Percentiles rank a stretch among this genome's conserved stretches.
These are phyloP conservation scores for Panicum miliaceum DNA, from an alignment of 176 grass and related monocot species.

Conservation along the genomic window DNA sequence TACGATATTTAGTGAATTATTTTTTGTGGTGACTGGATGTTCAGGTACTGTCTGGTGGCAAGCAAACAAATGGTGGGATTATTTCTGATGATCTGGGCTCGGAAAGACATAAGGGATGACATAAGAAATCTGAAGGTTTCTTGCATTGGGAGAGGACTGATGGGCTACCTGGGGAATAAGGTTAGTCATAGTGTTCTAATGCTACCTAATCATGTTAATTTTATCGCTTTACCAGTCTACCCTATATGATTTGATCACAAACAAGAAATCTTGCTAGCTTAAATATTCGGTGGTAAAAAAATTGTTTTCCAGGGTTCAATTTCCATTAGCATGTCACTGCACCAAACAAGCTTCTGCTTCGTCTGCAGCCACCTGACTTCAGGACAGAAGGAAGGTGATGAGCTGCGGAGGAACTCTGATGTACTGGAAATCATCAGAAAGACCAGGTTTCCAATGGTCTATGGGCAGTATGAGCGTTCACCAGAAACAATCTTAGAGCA, in stretches of 20 bases:
- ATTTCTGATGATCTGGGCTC: slow-evolving; percentile 91
- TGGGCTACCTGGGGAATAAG: slow-evolving; percentile 99
- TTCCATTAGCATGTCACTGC: slow-evolving; percentile 99
- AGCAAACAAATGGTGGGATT: slow-evolving; percentile 99
- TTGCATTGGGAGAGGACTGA: slow-evolving; percentile 92
- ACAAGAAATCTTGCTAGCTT: slow-evolving; percentile 42
- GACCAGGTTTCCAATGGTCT: slow-evolving; percentile 85
- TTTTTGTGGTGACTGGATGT: slow-evolving; percentile 8
- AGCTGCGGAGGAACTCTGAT: slow-evolving; percentile 82
- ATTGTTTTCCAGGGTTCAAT: slow-evolving; percentile 94
- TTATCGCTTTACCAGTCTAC: not conserved
- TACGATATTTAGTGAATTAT: not conserved
- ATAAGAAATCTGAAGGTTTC: slow-evolving; percentile 98
- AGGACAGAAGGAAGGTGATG: slow-evolving; percentile 96
- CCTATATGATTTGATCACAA: slow-evolving; percentile 7
- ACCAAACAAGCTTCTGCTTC: slow-evolving; percentile 99
- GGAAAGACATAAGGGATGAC: slow-evolving; percentile 77
- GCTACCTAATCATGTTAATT: not conserved
- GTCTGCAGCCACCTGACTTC: slow-evolving; percentile 99
- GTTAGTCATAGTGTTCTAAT: slow-evolving; percentile 45
- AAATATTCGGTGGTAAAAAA: slow-evolving; percentile 46
- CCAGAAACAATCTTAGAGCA: slow-evolving; percentile 94
- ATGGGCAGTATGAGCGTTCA: slow-evolving; percentile 78
- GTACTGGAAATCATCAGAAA: slow-evolving; percentile 93
- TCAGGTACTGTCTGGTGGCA: slow-evolving; percentile 86